Evolutionary conservation across 208 protist species (phyloP), one percentile per base, ranked within the genome.

Genomic region (Trypanosoma lewisi): DNA sequence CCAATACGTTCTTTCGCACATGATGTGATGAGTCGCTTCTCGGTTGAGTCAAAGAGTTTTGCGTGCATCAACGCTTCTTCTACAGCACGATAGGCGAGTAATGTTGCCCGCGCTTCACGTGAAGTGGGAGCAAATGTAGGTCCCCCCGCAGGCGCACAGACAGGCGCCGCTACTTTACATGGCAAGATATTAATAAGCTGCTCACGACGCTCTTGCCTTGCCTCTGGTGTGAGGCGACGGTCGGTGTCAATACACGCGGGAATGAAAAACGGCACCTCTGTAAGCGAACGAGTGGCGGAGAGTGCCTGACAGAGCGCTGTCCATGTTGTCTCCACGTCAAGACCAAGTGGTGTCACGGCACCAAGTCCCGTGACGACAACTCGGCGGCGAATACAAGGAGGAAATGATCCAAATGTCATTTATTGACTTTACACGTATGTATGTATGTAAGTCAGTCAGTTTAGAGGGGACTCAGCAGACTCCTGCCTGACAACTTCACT

Each of bases 351-450:
- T 3, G 94, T 96, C 8, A 99, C 92, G 7, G 95, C 33, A 27
- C 97, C 97, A 11, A 99, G 67, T 0, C 97, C 97, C 0, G 95
- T 98, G 8, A 99, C 94, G 2, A 98, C 96, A 4, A 99, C 97
- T 34, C 96, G 86, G 11, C 88, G 77, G 17, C 80, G 75, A 11
- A 67, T 39, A 9, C 50, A 31, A 2, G 74, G 59, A 5, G 84
- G 73, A 52, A 90, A 75, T 17, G 76, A 56, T 41, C 70, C 69
- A 58, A 80, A 80, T 28, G 58, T 42, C 70, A 81, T 81, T 31
- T 44, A 34, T 42, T 45, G 47, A 34, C 14, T 48, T 34, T 31
- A 61, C 31, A 52, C 25, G 47, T 52, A 61, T 61, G n/a, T 61
- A 55, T 55, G 33, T 55, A 55, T 55, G 33, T 55, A 55, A n/a